phyloP scores from a whole-genome alignment of 805 yeast species.

The Candida tammaniensis region DNA sequence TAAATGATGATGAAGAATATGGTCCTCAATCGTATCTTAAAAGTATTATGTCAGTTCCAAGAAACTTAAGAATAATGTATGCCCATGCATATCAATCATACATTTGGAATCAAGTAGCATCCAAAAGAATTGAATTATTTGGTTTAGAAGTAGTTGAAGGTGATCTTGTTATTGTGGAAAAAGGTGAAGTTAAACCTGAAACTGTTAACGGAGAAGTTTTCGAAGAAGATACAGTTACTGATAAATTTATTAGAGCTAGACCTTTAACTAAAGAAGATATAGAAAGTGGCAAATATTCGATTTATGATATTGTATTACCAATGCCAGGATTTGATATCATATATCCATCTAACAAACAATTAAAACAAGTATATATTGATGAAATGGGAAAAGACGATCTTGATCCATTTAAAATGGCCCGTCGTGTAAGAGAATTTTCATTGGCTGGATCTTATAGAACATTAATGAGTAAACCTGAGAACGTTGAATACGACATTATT shows the following conservation, averaged over 20 bases:
- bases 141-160: slow-evolving; percentile 76
- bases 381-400: slow-evolving; percentile 79
- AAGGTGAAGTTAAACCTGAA: slow-evolving; percentile 17
- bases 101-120: slow-evolving; percentile 87
- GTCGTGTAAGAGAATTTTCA: slow-evolving; percentile 85
- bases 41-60: slow-evolving; percentile 85
- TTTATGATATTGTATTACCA: slow-evolving; percentile 89
- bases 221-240: slow-evolving; percentile 68
- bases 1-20: slow-evolving; percentile 44
- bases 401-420: slow-evolving; percentile 80
- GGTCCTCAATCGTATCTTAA: slow-evolving; percentile 59
- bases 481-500: slow-evolving; percentile 59
- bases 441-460: slow-evolving; percentile 86
- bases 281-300: slow-evolving; percentile 52
- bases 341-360: slow-evolving; percentile 69
- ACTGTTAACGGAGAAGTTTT: slow-evolving; percentile 37
- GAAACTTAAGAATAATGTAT: slow-evolving; percentile 90
- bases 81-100: slow-evolving; percentile 97
- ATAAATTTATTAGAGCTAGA: slow-evolving; percentile 61
- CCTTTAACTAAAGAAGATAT: slow-evolving; percentile 75
- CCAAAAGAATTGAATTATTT: slow-evolving; percentile 66
- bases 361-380: slow-evolving; percentile 60
- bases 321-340: slow-evolving; percentile 92
- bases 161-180: slow-evolving; percentile 59
- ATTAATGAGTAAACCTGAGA: slow-evolving; percentile 62